Base-by-base conservation (phyloP, 2,329 filamentous ascomycete species). In the Colletotrichum sp. region DNA sequence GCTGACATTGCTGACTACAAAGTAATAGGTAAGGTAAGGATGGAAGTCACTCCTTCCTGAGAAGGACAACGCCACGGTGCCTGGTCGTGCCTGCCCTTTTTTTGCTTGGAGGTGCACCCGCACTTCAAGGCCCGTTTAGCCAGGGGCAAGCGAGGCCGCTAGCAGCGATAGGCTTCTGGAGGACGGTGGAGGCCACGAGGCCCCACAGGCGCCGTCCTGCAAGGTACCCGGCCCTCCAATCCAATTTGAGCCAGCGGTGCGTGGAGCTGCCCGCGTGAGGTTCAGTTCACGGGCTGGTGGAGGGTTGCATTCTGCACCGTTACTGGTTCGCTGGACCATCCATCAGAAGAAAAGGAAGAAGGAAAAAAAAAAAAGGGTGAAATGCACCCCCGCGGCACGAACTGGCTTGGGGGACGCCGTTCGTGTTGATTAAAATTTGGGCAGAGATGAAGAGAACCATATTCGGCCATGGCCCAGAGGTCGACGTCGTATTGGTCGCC, bases 151-250 rank as follows among this genome's bases (percentile, higher is more conserved):
- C 63, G 39, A 72, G 64, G 59, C 44, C 64, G 49, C 73, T 74
- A 76, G 39, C 64, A 69, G 55, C 70, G 44, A 74, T 76, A 76
- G 73, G 64, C 73, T 75, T 72, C 72, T 75, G 72, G 72, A 62
- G 69, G 62, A 60, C 55, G 30, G n/a, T 74, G 71, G 71, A 57
- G 63, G 39, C 73, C 57, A 74, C 21, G 57, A 76, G 70, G 69
- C 39, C 64, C 70, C 71, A 64, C 70, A 28, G 44, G n/a, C 69
- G 30, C 66, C 21, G 49, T 39, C 24, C 65, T 76, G 74, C 74
- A 75, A 76, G 71, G 74, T 76, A 76, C 74, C 71, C 71, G 74
- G 65, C 74, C 74, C 74, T 76, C 65, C 74, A 72, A 72, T 57
- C 44, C 63, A 72, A 44, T 57, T 55, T 24, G 36, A 16, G 16